A percentile compares a stretch with the other conserved stretches of the same genome.
phyloP scores from a whole-genome alignment of 352 stramenopile species.

The Plasmopara halstedii region DNA sequence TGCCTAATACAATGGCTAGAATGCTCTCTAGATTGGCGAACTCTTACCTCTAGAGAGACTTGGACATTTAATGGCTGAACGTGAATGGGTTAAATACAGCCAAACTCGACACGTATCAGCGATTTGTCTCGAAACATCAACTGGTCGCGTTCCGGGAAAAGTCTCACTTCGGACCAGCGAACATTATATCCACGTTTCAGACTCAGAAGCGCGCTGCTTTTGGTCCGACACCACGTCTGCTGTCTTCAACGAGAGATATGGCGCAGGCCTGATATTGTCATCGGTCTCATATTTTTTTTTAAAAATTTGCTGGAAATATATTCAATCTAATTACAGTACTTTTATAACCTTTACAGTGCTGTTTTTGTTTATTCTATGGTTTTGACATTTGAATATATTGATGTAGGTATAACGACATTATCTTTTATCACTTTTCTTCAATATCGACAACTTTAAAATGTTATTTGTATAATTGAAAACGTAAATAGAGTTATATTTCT shows the following conservation, averaged over 20 bases:
- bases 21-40: not conserved
- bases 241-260: not conserved
- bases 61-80: constrained; percentile 13
- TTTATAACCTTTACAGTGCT: too few species aligned
- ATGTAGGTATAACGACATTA: too few species aligned
- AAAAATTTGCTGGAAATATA: too few species aligned
- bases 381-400: too few species aligned
- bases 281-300: constrained; percentile 1
- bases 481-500: too few species aligned
- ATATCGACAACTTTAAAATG: too few species aligned
- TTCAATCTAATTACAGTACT: too few species aligned
- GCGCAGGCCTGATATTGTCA: constrained; percentile 6
- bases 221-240: constrained; percentile 5
- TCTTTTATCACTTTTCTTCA: too few species aligned
- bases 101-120: constrained; percentile 1
- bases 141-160: constrained; percentile 12
- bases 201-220: constrained; percentile 10
- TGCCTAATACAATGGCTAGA: not conserved
- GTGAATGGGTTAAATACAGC: constrained; percentile 11
- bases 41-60: constrained; percentile 6
- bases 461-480: too few species aligned
- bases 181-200: constrained; percentile 4
- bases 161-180: constrained; percentile 10
- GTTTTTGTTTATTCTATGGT: too few species aligned
- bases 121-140: constrained; percentile 9